Evolutionary conservation across 306 rosid species (phyloP).

Genomic region (Citrullus colocynthis): DNA sequence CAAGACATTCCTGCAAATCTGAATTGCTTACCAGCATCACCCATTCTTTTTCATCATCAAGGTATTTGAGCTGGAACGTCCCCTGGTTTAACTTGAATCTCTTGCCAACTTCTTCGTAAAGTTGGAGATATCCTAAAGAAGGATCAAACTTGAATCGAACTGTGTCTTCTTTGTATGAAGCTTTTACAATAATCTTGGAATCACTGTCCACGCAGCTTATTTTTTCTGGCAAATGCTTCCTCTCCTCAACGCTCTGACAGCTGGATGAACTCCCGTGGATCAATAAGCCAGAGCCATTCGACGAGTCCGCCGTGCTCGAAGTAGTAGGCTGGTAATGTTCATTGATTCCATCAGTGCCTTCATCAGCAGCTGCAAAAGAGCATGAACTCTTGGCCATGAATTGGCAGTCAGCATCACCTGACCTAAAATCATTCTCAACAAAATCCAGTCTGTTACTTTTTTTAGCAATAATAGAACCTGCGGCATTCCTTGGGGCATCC

Average conservation of each 20-base stretch:
- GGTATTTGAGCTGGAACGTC: slow-evolving; percentile 58
- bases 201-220: slow-evolving; percentile 23
- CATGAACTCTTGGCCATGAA: slow-evolving; percentile 27
- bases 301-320: slow-evolving; percentile 60
- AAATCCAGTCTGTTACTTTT: slow-evolving; percentile 11
- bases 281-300: slow-evolving; percentile 31
- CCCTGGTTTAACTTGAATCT: slow-evolving; percentile 61
- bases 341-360: slow-evolving; percentile 19
- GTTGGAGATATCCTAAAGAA: slow-evolving; percentile 34
- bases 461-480: slow-evolving; percentile 17
- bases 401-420: slow-evolving; percentile 19
- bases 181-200: slow-evolving; percentile 53
- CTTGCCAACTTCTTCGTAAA: slow-evolving; percentile 59
- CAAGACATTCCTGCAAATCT: slow-evolving; percentile 69
- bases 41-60: slow-evolving; percentile 88
- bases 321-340: slow-evolving; percentile 34
- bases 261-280: slow-evolving; percentile 47
- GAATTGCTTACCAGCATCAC: slow-evolving; percentile 59
- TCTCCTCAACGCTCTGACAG: slow-evolving; percentile 43
- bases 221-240: slow-evolving; percentile 25
- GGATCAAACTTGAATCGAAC: slow-evolving; percentile 68
- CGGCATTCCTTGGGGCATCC: slow-evolving; percentile 18
- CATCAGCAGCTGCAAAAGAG: slow-evolving; percentile 26
- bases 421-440: slow-evolving; percentile 13
- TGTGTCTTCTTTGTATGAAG: slow-evolving; percentile 55